Evolutionary conservation across 1,139 yeast genomes (phyloP), one percentile per base, ranked within the genome.

Genomic region (Geotrichum siamense): DNA sequence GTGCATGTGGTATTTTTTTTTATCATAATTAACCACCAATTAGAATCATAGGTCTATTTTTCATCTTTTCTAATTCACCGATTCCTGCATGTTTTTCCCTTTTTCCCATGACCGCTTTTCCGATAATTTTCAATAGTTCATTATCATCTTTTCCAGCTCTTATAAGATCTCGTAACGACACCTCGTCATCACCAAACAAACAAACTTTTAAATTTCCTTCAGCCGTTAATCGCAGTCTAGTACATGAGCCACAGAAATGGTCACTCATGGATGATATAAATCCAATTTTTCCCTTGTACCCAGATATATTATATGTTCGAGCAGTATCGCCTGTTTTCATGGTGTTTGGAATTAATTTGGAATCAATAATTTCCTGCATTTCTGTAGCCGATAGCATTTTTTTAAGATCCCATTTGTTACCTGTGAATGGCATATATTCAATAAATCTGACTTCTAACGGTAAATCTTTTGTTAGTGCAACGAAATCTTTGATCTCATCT

Each of bases 391-490:
- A 53, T 38, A 71, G 62, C 65, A 73, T 63, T 49, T 72, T 72
- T 10, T 56, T 50, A 30, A 59, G 51, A 19, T 67, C 60, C 76
- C 77, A 73, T 48, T 68, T 68, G 56, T 73, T 73, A 2, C 78
- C 78, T 47, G 63, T 72, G 53, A 73, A 73, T 3, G 78, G 78
- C 78, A 73, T 73, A 55, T 72, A 73, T 53, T 73, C 78, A 32
- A 73, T 73, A 53, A 73, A 73, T 40, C 78, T 61, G 26, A 73
- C 69, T 48, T 73, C 76, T 3, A 73, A 49, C 2, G 68, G 66
- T 32, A 58, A 53, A 34, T 62, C 57, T 39, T 56, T 54, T 3
- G 74, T 64, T 41, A 73, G 47, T 19, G 60, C 61, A 2, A 71
- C 72, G 55, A 73, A 73, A 47, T 70, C 67, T 20, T 63, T 48